These are phyloP conservation scores for Lophiostoma macrostomum DNA, from an alignment of 495 filamentous ascomycete species.

Conservation along the genomic window DNA sequence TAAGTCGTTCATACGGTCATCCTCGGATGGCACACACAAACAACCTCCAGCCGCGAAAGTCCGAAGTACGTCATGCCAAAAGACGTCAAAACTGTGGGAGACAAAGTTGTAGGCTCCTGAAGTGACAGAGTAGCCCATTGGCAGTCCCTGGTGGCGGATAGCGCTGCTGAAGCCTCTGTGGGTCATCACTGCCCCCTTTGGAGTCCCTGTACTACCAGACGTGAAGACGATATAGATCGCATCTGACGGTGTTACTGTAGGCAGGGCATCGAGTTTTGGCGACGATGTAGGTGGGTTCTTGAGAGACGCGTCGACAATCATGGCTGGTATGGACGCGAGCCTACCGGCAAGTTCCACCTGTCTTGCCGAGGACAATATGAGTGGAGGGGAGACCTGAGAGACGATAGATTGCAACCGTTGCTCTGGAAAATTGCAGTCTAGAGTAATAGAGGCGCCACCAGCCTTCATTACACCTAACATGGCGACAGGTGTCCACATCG, in stretches of 20 bases:
- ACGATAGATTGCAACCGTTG: slow-evolving; percentile 15
- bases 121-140: slow-evolving; percentile 24
- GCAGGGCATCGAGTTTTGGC: too few relatives aligned
- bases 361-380: slow-evolving; percentile 18
- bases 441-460: slow-evolving; percentile 36
- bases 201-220: slow-evolving; percentile 30
- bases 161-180: slow-evolving; percentile 11
- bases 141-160: slow-evolving; percentile 43
- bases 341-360: slow-evolving; percentile 15
- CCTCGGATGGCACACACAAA: slow-evolving; percentile 27
- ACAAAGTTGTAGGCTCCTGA: slow-evolving; percentile 24
- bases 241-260: slow-evolving; percentile 8
- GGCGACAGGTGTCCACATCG: slow-evolving; percentile 43
- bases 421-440: slow-evolving; percentile 22
- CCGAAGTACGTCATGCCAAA: slow-evolving; percentile 18
- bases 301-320: slow-evolving; percentile 2
- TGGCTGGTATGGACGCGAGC: slow-evolving; percentile 7
- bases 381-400: slow-evolving; percentile 5
- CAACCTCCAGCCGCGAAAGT: slow-evolving; percentile 24
- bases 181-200: slow-evolving; percentile 36
- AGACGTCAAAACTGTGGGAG: slow-evolving; percentile 27
- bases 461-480: slow-evolving; percentile 44
- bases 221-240: slow-evolving; percentile 36
- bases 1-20: slow-evolving; percentile 35
- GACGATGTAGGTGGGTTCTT: background rate